Evolutionary conservation across 179 eudicot genomes (phyloP).

Genomic region (Pouteria campechiana): DNA sequence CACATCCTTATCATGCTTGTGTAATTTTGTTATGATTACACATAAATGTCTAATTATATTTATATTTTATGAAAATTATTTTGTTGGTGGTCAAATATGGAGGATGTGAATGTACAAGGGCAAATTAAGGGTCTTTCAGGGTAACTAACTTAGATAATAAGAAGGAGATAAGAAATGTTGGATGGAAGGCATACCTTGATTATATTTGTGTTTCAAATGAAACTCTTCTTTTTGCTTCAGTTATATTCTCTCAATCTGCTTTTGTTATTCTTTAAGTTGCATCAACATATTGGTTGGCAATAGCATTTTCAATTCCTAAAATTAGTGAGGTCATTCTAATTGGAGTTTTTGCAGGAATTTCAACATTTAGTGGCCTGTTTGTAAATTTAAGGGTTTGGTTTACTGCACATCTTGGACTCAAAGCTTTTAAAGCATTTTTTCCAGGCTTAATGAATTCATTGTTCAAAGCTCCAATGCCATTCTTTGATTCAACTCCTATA

Average conservation of each 20-base stretch:
- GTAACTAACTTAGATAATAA: constrained; percentile 46
- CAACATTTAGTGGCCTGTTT: constrained; percentile 26
- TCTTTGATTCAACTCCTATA: constrained; percentile 59
- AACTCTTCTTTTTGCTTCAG: background rate
- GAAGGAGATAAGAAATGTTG: constrained; percentile 29
- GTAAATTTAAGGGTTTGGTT: constrained; percentile 30
- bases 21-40: no score
- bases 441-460: constrained; percentile 27
- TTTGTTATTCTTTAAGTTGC: constrained; percentile 32
- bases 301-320: constrained; percentile 24
- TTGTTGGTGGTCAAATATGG: no score
- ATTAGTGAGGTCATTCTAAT: constrained; percentile 18
- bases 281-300: constrained; percentile 47
- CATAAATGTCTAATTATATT: no score
- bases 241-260: constrained; percentile 14
- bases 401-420: constrained; percentile 30
- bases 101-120: constrained; percentile 18
- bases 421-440: constrained; percentile 40
- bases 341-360: constrained; percentile 30
- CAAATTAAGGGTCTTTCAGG: constrained; percentile 16
- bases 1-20: no score
- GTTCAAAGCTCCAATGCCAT: constrained; percentile 45
- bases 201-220: constrained; percentile 31
- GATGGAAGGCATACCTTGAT: constrained; percentile 36
- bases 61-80: no score